Conservation (phyloP, 2,329 filamentous ascomycete species). For the Dothiorella sarmentorum region DNA sequence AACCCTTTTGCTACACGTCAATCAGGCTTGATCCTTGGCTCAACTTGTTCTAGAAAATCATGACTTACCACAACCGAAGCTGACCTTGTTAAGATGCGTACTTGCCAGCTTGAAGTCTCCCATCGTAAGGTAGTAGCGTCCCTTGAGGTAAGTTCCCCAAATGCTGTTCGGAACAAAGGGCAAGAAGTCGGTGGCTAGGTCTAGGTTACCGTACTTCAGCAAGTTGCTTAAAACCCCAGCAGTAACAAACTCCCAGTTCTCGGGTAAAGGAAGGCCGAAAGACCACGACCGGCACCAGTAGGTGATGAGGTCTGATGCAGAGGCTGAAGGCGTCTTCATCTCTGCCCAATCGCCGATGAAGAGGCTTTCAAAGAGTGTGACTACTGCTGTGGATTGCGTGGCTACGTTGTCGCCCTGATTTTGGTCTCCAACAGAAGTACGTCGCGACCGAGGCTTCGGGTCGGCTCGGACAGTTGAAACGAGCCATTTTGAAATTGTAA, state of each 20-base stretch:
- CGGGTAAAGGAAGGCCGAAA: conserved; percentile 23
- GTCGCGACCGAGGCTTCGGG: conserved; percentile 3
- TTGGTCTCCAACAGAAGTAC: background rate
- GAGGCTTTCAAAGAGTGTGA: conserved; percentile 38
- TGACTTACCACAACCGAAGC: conserved; percentile 73
- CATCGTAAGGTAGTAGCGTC: conserved; percentile 69
- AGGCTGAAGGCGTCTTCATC: conserved; percentile 31
- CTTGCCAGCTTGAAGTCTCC: conserved; percentile 72
- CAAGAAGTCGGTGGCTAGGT: conserved; percentile 62
- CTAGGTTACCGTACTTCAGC: conserved; percentile 41
- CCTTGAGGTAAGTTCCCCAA: conserved; percentile 76
- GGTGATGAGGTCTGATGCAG: conserved; percentile 37
- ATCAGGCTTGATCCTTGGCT: conserved; percentile 22
- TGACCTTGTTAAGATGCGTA: conserved; percentile 75
- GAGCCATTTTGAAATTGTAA: conserved; percentile 35
- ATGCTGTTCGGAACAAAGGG: conserved; percentile 57
- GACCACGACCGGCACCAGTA: conserved; percentile 48
- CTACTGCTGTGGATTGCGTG: conserved; percentile 15
- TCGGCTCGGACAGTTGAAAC: conserved; percentile 16
- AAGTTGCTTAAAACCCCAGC: conserved; percentile 44
- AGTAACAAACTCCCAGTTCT: conserved; percentile 32
- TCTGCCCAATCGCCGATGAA: conserved; percentile 35
- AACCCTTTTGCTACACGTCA: conserved; percentile 29
- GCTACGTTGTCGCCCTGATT: conserved; percentile 12
- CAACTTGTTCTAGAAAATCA: background rate